Base-by-base conservation (phyloP, 2,329 filamentous ascomycete species). In the Fusarium sp. region DNA sequence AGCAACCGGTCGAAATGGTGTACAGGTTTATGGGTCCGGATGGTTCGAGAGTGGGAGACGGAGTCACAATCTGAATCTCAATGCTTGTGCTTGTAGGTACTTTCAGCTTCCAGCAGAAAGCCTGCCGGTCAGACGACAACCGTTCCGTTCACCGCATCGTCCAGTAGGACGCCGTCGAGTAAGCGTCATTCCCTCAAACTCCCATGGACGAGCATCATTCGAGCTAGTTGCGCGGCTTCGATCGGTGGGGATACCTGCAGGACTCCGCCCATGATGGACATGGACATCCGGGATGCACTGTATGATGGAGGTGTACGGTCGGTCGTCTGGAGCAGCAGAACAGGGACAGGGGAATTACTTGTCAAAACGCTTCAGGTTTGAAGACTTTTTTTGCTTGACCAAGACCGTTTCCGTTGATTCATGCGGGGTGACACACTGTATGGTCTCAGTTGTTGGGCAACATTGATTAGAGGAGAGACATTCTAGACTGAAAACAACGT, bases 381-480 rank as follows among this genome's bases (percentile, higher is more conserved):
- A 52, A 32, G 48, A 32, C 48, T n/a, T 13, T 27, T 10, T 25
- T 14, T 52, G 48, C 48, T 52, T 52, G 68, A 69, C 69, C 66
- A 65, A 67, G 75, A 66, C 59, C 67, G 67, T 66, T 73, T 71
- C 69, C 65, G 76, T 77, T 73, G 75, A 72, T 77, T 79, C 73
- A 78, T 79, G 77, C 76, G 77, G 76, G 77, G 77, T 63, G 65
- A 59, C 57, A 73, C 75, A 78, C 77, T 79, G 77, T 79, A n/a
- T 50, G 23, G 45, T 50, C 25, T 52, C 27, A 32, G 27, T 52
- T 52, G 48, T 52, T 52, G 48, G 27, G 48, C 27, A 50, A 27
- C 25, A 30, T 50, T 50, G 25, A 30, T 52, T 32, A 13, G 6
- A 32, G 27, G 18, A 32, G 11, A 32, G 27, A n/a, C 48, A 32